Evolutionary conservation across 1,284 basidiomycete genomes (phyloP).

Genomic region (Fomitopsis betulina): DNA sequence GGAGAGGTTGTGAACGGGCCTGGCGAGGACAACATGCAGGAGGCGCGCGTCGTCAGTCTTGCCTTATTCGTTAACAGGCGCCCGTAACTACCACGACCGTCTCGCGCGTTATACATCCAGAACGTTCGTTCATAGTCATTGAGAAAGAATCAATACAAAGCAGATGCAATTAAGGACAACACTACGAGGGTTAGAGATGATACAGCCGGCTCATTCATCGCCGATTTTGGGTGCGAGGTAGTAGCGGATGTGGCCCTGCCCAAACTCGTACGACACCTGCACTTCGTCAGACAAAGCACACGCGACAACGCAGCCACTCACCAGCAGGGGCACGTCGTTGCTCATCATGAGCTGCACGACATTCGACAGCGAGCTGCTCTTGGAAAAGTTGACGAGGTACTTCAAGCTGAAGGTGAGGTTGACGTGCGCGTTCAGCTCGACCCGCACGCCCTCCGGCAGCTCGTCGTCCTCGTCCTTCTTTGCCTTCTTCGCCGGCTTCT

Average conservation of each 20-base stretch:
- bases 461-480: slow-evolving; percentile 45
- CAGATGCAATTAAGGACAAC: not conserved
- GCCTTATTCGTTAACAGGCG: too few species aligned
- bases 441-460: slow-evolving; percentile 55
- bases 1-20: not conserved
- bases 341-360: slow-evolving; percentile 83
- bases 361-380: slow-evolving; percentile 77
- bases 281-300: not conserved
- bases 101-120: too few species aligned
- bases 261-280: slow-evolving; percentile 84
- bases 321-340: slow-evolving; percentile 88
- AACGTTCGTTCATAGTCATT: too few species aligned
- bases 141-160: not conserved
- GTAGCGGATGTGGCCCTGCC: slow-evolving; percentile 79
- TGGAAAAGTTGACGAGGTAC: slow-evolving; percentile 97
- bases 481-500: slow-evolving; percentile 45
- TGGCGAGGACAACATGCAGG: not conserved
- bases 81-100: too few species aligned
- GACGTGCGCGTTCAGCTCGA: slow-evolving; percentile 90
- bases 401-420: slow-evolving; percentile 95
- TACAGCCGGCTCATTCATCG: slow-evolving; percentile 48
- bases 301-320: slow-evolving; percentile 32
- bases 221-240: slow-evolving; percentile 89
- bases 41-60: not conserved
- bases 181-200: not conserved